Evolutionary conservation across 1,284 basidiomycete species (phyloP), one percentile per base, ranked within the genome.

Genomic region (Prillingera fragicola): DNA sequence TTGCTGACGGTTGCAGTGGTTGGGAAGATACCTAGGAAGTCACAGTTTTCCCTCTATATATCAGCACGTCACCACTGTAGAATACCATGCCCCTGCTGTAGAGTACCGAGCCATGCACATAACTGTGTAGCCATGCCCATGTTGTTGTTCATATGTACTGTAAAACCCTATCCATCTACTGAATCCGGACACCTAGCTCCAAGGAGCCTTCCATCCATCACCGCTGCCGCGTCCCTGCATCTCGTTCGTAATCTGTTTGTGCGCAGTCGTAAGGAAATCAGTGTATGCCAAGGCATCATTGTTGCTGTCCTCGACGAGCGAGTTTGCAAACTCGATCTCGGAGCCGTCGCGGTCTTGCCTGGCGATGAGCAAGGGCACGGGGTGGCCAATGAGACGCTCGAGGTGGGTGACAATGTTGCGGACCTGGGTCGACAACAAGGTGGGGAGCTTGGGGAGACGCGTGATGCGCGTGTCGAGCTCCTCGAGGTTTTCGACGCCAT

Each of bases 281-380:
- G 83, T 70, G 70, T 91, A 91, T 1, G 84, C 82, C 80, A 95
- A 81, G 0, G 85, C 85, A 34, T 89, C 92, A 62, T 96, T 96
- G 69, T 98, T 98, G 67, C 85, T 82, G 72, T 98, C 95, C 73
- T 99, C 95, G 12, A 96, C 82, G 13, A 99, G 76, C 82, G 94
- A 87, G 73, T 98, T 95, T 52, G 87, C 89, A 60, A 94, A 92
- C 67, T 98, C 95, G 41, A 98, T 81, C 73, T 99, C 95, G 48
- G 82, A 77, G 9, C 83, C 92, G 65, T 99, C 95, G 63, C 90
- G 75, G 64, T 96, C 90, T 67, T 98, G 95, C 13, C 95, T 79
- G 0, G 88, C 87, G 36, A 97, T 77, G 27, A 83, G 73, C 48
- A 96, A 78, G 42, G 84, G 87, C 32, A 80, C 57, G 2, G 77